Conservation (phyloP, 768 basidiomycete species). For the Auriscalpium orientale region DNA sequence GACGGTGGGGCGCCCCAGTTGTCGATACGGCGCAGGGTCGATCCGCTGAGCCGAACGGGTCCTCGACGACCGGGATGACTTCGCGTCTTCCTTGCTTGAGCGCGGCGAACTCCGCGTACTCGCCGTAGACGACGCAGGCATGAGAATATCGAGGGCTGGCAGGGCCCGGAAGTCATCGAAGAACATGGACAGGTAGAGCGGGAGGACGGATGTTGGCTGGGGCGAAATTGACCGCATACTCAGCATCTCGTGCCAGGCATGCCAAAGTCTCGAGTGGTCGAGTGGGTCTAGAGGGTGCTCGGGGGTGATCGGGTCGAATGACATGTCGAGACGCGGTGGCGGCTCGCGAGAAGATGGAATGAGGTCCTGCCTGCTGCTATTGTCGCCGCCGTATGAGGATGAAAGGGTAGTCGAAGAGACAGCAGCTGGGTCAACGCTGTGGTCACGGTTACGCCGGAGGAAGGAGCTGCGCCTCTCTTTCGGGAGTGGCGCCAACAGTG, state of each 20-base stretch:
- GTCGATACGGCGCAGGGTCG: constrained; percentile 13
- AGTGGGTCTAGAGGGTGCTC: constrained; percentile 1
- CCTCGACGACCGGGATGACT: neutral
- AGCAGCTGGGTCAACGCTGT: neutral
- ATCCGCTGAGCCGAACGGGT: neutral
- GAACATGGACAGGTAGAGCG: constrained; percentile 13
- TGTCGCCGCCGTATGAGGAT: too few relatives aligned
- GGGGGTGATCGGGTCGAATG: neutral
- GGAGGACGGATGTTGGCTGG: constrained; percentile 9
- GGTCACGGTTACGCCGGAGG: neutral
- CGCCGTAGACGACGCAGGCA: neutral
- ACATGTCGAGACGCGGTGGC: neutral
- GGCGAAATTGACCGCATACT: constrained; percentile 9
- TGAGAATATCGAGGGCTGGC: constrained; percentile 11
- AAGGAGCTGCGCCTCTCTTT: neutral
- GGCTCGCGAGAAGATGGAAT: neutral
- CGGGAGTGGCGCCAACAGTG: neutral
- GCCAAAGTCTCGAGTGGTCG: constrained; percentile 12
- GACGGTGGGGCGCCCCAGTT: constrained; percentile 7
- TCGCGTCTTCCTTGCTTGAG: neutral
- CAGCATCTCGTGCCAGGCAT: constrained; percentile 15
- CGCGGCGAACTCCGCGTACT: too few relatives aligned
- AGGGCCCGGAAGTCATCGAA: constrained; percentile 11
- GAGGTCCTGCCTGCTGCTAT: neutral
- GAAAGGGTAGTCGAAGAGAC: too few relatives aligned